These are phyloP conservation scores for Coemansia sp. DNA, from an alignment of 192 early-diverging fungal species.

Conservation along the genomic window DNA sequence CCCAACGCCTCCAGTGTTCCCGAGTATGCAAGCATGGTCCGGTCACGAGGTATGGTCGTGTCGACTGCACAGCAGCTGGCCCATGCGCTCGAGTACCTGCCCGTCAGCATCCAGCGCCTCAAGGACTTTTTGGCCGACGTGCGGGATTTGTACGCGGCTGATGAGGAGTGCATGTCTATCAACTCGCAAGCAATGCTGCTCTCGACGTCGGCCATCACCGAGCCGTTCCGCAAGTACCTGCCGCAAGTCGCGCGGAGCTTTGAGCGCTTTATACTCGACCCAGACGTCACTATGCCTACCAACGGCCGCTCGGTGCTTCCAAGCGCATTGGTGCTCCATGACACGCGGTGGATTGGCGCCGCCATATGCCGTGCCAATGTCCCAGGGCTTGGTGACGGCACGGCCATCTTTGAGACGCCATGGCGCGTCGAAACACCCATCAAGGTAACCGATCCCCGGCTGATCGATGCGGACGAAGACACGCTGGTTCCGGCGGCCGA, in stretches of 20 bases:
- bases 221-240: constrained; percentile 37
- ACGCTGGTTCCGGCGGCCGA: constrained; percentile 40
- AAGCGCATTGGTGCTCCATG: constrained; percentile 41
- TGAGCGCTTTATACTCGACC: constrained; percentile 34
- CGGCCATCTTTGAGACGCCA: constrained; percentile 41
- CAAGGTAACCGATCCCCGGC: constrained; percentile 14
- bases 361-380: constrained; percentile 23
- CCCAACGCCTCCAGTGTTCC: constrained; percentile 23
- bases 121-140: constrained; percentile 39
- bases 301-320: constrained; percentile 20
- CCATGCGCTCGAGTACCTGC: constrained; percentile 43
- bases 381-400: constrained; percentile 26
- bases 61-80: constrained; percentile 41
- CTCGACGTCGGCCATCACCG: constrained; percentile 29
- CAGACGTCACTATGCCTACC: constrained; percentile 9
- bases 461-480: constrained; percentile 25
- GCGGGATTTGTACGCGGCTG: constrained; percentile 30
- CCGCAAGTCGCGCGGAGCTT: constrained; percentile 38
- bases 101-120: constrained; percentile 37
- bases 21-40: constrained; percentile 19
- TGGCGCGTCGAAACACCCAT: constrained; percentile 36
- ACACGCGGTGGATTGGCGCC: constrained; percentile 42
- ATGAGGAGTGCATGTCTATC: constrained; percentile 31
- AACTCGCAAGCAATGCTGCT: constrained; percentile 33
- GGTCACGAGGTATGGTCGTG: constrained; percentile 32